These are phyloP conservation scores for Alnus glutinosa DNA, from an alignment of 306 rosid genomes.

Conservation along the genomic window DNA sequence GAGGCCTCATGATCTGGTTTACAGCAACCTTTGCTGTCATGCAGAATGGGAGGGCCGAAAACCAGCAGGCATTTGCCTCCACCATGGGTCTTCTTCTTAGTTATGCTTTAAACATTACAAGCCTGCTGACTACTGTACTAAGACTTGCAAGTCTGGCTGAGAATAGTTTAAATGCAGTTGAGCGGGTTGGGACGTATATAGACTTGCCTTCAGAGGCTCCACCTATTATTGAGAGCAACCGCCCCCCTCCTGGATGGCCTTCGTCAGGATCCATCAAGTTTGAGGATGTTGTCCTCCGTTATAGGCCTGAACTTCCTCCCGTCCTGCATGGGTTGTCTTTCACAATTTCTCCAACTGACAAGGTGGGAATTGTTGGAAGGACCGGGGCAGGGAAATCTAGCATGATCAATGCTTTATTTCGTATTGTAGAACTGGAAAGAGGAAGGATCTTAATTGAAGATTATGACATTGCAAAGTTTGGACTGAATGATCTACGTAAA, in stretches of 20 bases:
- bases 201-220: constrained; percentile 77
- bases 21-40: constrained; percentile 82
- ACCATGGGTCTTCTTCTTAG: constrained; percentile 91
- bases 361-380: constrained; percentile 89
- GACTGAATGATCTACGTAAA: constrained; percentile 70
- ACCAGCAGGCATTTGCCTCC: constrained; percentile 64
- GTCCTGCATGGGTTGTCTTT: constrained; percentile 80
- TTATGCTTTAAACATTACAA: constrained; percentile 85
- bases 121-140: constrained; percentile 73
- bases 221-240: constrained; percentile 43
- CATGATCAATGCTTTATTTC: constrained; percentile 80
- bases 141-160: constrained; percentile 90
- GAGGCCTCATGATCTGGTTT: constrained; percentile 90
- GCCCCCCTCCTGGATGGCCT: constrained; percentile 86
- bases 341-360: constrained; percentile 60
- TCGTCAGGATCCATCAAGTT: constrained; percentile 62
- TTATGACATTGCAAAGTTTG: constrained; percentile 59
- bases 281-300: constrained; percentile 48
- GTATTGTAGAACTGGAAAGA: constrained; percentile 72
- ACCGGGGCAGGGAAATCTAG: constrained; percentile 98
- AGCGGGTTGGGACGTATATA: constrained; percentile 76
- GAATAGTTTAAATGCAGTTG: constrained; percentile 82
- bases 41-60: constrained; percentile 70
- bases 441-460: constrained; percentile 78
- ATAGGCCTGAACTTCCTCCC: constrained; percentile 88